These are phyloP conservation scores for Aureobasidium sp. DNA, from an alignment of 2,329 filamentous ascomycete genomes.

Conservation along the genomic window DNA sequence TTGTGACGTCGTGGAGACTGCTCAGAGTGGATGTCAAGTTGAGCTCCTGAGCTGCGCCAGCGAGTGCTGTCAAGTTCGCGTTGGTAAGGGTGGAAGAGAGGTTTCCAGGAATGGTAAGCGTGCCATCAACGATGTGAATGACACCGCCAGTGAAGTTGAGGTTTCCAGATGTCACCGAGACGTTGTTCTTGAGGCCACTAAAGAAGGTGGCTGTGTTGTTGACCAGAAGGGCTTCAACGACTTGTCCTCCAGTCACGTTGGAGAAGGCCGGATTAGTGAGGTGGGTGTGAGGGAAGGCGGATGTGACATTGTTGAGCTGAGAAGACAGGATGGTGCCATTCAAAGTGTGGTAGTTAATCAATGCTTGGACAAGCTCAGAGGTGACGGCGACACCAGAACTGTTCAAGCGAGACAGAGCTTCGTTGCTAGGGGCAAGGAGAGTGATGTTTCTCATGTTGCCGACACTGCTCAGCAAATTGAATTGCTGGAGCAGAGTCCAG, in stretches of 20 bases:
- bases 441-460: slow-evolving; percentile 45
- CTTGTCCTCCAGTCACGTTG: slow-evolving; percentile 55
- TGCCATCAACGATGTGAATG: slow-evolving; percentile 41
- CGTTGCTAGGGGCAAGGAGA: slow-evolving; percentile 51
- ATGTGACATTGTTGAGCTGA: slow-evolving; percentile 31
- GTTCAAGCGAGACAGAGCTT: slow-evolving; percentile 29
- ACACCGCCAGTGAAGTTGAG: slow-evolving; percentile 40
- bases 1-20: slow-evolving; percentile 46
- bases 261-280: slow-evolving; percentile 47
- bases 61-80: slow-evolving; percentile 34
- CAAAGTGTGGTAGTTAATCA: slow-evolving; percentile 54
- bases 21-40: slow-evolving; percentile 38
- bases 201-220: slow-evolving; percentile 44
- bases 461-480: not conserved
- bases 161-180: slow-evolving; percentile 42
- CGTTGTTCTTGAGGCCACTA: slow-evolving; percentile 46
- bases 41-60: slow-evolving; percentile 35
- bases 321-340: slow-evolving; percentile 42
- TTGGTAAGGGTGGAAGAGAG: slow-evolving; percentile 27
- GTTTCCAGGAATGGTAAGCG: slow-evolving; percentile 35
- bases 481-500: slow-evolving; percentile 2
- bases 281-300: slow-evolving; percentile 41
- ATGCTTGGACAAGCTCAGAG: slow-evolving; percentile 33
- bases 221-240: slow-evolving; percentile 41
- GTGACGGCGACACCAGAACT: slow-evolving; percentile 28